These are phyloP conservation scores for Pythium dissotocum DNA, from an alignment of 352 stramenopile genomes.

Conservation along the genomic window DNA sequence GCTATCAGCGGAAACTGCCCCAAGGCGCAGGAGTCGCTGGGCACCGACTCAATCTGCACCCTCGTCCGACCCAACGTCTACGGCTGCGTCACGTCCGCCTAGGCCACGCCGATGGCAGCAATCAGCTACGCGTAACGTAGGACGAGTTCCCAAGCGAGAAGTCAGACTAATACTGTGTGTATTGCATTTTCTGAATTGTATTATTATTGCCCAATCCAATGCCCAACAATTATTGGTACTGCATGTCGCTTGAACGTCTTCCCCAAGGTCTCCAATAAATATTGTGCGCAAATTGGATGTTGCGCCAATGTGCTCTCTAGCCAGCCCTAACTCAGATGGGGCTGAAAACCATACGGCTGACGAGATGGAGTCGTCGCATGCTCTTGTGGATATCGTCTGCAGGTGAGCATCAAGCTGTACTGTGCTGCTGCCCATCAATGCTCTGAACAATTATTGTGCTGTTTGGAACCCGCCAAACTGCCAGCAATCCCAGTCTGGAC, in stretches of 20 bases:
- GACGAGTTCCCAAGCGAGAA: neutral
- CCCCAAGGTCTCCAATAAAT: neutral
- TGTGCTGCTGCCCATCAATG: neutral
- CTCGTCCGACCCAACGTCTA: conserved; percentile 11
- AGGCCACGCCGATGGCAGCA: neutral
- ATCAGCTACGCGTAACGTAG: too few species aligned
- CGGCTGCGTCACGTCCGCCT: conserved; percentile 15
- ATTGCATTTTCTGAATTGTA: too few species aligned
- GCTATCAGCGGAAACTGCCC: conserved; percentile 24
- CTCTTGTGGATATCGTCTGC: neutral
- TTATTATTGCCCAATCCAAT: too few species aligned
- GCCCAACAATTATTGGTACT: too few species aligned
- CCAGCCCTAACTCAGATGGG: too few species aligned
- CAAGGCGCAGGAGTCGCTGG: conserved; percentile 7
- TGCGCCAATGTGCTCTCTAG: neutral
- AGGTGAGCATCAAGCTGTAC: neutral
- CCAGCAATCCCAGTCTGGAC: neutral
- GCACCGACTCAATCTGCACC: conserved; percentile 6
- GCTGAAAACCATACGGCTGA: neutral
- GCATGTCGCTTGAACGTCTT: too few species aligned
- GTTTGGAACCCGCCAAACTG: neutral
- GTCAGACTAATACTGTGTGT: neutral
- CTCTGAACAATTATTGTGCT: neutral
- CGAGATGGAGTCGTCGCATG: neutral
- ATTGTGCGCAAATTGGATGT: neutral